phyloP scores from a whole-genome alignment of 2,329 filamentous ascomycete genomes.

The Peltaster fructicola region DNA sequence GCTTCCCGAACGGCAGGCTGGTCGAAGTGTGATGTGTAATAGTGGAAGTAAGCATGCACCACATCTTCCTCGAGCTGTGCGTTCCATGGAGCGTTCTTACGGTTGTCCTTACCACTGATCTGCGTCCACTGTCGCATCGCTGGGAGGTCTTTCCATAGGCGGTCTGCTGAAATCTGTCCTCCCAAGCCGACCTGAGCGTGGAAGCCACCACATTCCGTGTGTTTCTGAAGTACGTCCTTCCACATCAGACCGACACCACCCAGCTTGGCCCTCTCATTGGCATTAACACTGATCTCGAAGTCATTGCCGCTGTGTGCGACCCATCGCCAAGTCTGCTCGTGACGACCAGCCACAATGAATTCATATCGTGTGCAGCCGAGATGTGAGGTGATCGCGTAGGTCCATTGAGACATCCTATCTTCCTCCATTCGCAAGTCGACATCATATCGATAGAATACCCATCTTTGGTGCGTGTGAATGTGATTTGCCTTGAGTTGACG shows the following conservation, averaged over 20 bases:
- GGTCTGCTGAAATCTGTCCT: conserved; percentile 87
- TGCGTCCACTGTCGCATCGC: conserved; percentile 87
- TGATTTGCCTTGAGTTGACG: conserved; percentile 65
- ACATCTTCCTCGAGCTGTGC: conserved; percentile 91
- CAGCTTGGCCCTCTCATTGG: conserved; percentile 67
- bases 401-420: conserved; percentile 64
- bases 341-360: conserved; percentile 78
- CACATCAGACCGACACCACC: conserved; percentile 93
- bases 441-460: conserved; percentile 93
- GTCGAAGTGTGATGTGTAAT: conserved; percentile 96
- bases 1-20: conserved; percentile 87
- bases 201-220: conserved; percentile 88
- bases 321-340: conserved; percentile 89
- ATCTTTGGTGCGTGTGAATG: conserved; percentile 80
- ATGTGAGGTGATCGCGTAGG: conserved; percentile 93
- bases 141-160: conserved; percentile 91
- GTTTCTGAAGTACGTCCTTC: conserved; percentile 97
- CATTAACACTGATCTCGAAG: conserved; percentile 72
- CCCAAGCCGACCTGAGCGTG: conserved; percentile 85
- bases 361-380: conserved; percentile 96
- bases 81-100: conserved; percentile 82
- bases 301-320: conserved; percentile 94
- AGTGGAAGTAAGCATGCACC: conserved; percentile 93
- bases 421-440: conserved; percentile 83
- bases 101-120: conserved; percentile 80